Evolutionary conservation across 2,329 filamentous ascomycete genomes (phyloP).

Genomic region (Huntiella bhutanensis): DNA sequence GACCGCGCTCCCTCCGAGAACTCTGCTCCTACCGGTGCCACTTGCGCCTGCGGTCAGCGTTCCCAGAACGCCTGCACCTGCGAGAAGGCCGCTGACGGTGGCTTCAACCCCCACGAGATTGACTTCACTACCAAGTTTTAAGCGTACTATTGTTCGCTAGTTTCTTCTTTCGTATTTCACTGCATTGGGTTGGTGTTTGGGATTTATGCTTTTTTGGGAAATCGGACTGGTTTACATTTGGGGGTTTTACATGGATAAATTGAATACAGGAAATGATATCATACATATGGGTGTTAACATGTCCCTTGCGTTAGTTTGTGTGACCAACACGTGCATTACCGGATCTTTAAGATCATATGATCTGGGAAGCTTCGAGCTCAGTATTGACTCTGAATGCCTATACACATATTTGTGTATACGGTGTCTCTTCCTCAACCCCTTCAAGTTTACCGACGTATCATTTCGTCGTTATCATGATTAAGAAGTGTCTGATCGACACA

Average conservation of each 20-base stretch:
- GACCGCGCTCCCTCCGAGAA: constrained; percentile 56
- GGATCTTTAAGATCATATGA: too few relatives aligned
- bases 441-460: too few relatives aligned
- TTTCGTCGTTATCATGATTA: too few relatives aligned
- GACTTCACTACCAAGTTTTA: constrained; percentile 65
- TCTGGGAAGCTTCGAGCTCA: too few relatives aligned
- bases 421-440: too few relatives aligned
- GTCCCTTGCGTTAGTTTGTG: too few relatives aligned
- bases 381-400: too few relatives aligned
- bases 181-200: too few relatives aligned
- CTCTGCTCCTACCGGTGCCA: constrained; percentile 32
- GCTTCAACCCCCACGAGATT: constrained; percentile 51
- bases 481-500: too few relatives aligned
- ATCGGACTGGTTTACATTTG: background rate
- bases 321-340: too few relatives aligned
- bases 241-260: too few relatives aligned
- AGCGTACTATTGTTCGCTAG: constrained; percentile 2
- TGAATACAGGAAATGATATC: background rate
- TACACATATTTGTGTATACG: too few relatives aligned
- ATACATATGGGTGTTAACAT: background rate
- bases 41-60: constrained; percentile 63
- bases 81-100: constrained; percentile 48
- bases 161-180: background rate
- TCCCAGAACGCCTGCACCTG: constrained; percentile 61
- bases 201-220: background rate